Evolutionary conservation across 2,329 filamentous ascomycete species (phyloP), one percentile per base, ranked within the genome.

Genomic region (Colletotrichum sp.): DNA sequence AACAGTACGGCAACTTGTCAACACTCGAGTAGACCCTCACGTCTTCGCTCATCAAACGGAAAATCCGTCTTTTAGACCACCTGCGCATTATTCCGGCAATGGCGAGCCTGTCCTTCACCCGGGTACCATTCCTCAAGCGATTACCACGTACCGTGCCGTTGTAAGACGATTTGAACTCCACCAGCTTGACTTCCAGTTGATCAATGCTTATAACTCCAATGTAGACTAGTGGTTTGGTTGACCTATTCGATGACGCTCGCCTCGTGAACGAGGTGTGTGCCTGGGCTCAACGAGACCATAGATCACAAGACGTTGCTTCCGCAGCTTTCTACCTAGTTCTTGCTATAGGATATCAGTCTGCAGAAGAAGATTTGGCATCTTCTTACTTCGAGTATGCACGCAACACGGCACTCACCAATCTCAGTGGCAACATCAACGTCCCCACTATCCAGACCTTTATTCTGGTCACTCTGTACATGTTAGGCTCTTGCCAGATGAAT

Each of bases 401-500:
- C 26, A 84, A 85, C 57, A 82, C 85, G 12, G 88, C 89, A 0
- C 84, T 88, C 8, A 82, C 83, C 0, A 85, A 84, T 12, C 83
- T 90, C 10, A 85, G 84, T 26, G 86, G 86, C 8, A 87, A 88
- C 72, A 80, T 90, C 28, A 86, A 88, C 55, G 85, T 89, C 6
- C 85, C 84, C 9, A 90, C 87, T 0, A 87, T 90, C 0, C 88
- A 90, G 76, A 86, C 85, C 0, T 90, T 90, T 52, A 82, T 87
- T 0, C 84, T 91, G 16, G 83, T 90, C 43, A 89, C 88, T 1
- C 77, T 90, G 9, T 90, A 90, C 81, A 90, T 90, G 87, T 87
- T 90, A 5, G 87, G 87, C 32, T 86, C 89, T 5, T 90, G 88
- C 68, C 89, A 90, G 79, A 89, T 90, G 79, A 91, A 90, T 72